A percentile compares a stretch with the other conserved stretches of the same genome.
phyloP scores from a whole-genome alignment of 768 basidiomycete genomes.

The Gloeopeniophorella convolvens region DNA sequence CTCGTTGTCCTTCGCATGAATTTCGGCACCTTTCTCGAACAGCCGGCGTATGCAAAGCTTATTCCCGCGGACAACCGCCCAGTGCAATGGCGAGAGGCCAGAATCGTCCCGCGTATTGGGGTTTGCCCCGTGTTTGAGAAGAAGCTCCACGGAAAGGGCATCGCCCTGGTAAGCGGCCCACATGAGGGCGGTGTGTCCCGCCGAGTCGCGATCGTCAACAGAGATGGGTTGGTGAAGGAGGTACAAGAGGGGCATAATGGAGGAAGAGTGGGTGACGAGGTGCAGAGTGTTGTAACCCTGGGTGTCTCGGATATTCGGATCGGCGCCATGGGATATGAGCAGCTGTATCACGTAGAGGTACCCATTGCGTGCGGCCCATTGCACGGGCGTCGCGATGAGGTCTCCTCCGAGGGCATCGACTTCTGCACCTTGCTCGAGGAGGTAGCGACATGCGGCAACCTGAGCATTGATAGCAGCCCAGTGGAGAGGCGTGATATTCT shows the following conservation, averaged over 20 bases:
- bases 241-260: slow-evolving; percentile 91
- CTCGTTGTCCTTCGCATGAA: slow-evolving; percentile 71
- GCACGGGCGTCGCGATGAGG: slow-evolving; percentile 88
- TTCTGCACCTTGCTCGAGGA: slow-evolving; percentile 89
- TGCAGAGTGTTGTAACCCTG: slow-evolving; percentile 97
- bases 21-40: slow-evolving; percentile 79
- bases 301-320: slow-evolving; percentile 84
- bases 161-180: slow-evolving; percentile 99
- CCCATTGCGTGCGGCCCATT: slow-evolving; percentile 97
- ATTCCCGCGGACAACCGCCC: slow-evolving; percentile 97
- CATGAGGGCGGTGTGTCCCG: slow-evolving; percentile 94
- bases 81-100: slow-evolving; percentile 87
- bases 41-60: slow-evolving; percentile 77
- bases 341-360: slow-evolving; percentile 95
- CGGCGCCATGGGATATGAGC: slow-evolving; percentile 82
- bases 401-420: slow-evolving; percentile 95
- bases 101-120: slow-evolving; percentile 69
- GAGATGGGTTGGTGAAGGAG: slow-evolving; percentile 89
- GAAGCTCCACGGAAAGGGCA: slow-evolving; percentile 85
- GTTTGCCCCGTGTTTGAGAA: slow-evolving; percentile 84
- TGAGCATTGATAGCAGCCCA: slow-evolving; percentile 99
- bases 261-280: slow-evolving; percentile 89
- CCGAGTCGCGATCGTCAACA: slow-evolving; percentile 83
- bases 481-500: slow-evolving; percentile 93
- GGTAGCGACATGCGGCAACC: slow-evolving; percentile 75